These are phyloP conservation scores for Penicillium parvum DNA, from an alignment of 495 filamentous ascomycete species.

Conservation along the genomic window DNA sequence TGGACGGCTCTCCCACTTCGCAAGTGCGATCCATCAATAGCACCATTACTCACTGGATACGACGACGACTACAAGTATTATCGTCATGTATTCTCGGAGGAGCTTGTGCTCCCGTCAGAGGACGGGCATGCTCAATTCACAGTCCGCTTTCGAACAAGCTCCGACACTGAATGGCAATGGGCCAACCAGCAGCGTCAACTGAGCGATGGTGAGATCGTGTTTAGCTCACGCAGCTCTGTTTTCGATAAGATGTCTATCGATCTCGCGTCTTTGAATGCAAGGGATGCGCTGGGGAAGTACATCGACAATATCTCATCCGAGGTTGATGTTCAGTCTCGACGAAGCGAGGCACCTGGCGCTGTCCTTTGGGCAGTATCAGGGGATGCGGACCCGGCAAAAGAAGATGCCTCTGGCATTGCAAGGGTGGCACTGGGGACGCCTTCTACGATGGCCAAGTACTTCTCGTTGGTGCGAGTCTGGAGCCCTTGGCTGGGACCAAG, in stretches of 20 bases:
- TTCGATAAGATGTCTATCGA: constrained; percentile 4
- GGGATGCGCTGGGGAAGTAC: constrained; percentile 52
- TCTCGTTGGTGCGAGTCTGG: constrained; percentile 75
- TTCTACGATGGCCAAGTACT: constrained; percentile 57
- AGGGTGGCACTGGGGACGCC: constrained; percentile 61
- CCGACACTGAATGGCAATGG: constrained; percentile 67
- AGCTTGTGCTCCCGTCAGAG: constrained; percentile 29
- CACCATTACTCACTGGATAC: constrained; percentile 32
- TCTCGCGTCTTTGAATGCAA: constrained; percentile 15
- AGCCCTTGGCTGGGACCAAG: constrained; percentile 82
- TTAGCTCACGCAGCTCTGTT: constrained; percentile 8
- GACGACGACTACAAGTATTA: constrained; percentile 17
- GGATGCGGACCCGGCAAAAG: constrained; percentile 48
- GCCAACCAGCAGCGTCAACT: constrained; percentile 56
- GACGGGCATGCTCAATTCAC: constrained; percentile 59
- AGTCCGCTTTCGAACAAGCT: constrained; percentile 60
- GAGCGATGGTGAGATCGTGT: constrained; percentile 59
- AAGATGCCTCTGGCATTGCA: constrained; percentile 50
- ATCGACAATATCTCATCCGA: constrained; percentile 56
- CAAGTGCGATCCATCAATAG: constrained; percentile 18
- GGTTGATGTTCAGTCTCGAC: constrained; percentile 50
- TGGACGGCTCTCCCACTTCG: constrained; percentile 36
- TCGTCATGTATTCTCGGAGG: constrained; percentile 38
- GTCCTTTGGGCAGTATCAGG: constrained; percentile 65
- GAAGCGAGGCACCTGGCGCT: constrained; percentile 67